Base-by-base conservation (phyloP, 352 stramenopile species). In the Phytophthora fragariaefolia region DNA sequence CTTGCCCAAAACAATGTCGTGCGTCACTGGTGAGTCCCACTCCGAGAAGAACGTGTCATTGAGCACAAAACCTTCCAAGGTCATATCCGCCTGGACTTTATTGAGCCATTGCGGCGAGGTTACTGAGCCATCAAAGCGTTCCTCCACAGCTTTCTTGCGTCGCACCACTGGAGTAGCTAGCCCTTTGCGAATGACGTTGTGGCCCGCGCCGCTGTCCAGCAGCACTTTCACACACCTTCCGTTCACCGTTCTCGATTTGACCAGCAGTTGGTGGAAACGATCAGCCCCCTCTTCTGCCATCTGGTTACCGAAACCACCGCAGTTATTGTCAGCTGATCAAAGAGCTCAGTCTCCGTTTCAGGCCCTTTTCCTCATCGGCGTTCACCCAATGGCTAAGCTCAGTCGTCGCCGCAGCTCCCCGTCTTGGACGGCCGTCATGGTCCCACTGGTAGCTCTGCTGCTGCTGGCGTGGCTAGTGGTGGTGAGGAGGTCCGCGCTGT, bases 1-100 rank as follows among this genome's bases (percentile, higher is more conserved):
- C 46, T 66, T 66, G 13, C 57, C 57, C 3, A 66, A 59, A 49
- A 59, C 59, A 22, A 58, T 20, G 20, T 67, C 50, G 30, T 65
- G 48, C 0, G 40, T 46, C 0, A 8, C 8, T 13, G 42, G 40
- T 7, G 61, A 13, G 15, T 50, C 23, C 59, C 59, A 67, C 23
- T 67, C 59, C 28, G 51, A 61, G 8, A 61, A 60, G 2, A 38
- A 1, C 40, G 61, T 61, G 17, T 12, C 51, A 30, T 20, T 4
- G 10, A 52, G 36, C 6, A 53, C 4, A 52, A n/a, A 53, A 13
- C 49, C 58, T 18, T 54, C 48, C 3, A 58, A 46, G 2, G 12
- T n/a, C 1, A 66, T 59, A 48, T 53, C 36, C 1, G 36, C 18
- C 6, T 66, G n/a, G 3, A 66, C 58, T 12, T 66, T 49, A 8